Base-by-base conservation (phyloP, 148 eudicot genomes). In the Cornus suecica region DNA sequence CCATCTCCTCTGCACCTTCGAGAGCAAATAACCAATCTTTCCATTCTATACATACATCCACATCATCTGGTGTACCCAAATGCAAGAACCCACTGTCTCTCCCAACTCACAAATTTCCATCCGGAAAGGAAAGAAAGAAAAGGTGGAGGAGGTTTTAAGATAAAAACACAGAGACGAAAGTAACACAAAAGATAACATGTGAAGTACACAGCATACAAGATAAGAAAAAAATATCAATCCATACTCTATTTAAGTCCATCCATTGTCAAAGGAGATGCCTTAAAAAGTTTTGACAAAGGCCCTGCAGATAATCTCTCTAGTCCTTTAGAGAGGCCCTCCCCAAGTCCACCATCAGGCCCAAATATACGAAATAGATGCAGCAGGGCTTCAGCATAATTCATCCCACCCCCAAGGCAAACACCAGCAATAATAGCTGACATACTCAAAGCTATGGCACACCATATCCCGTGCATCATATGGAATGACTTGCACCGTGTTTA, bases 11-110 rank as follows among this genome's bases (percentile, higher is more conserved):
- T 68, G 86, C 91, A 76, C 99, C 97, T 84, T 95, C 97, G 66
- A 95, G 94, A 70, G 99, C 97, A 88, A 95, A 90, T 71, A 92
- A 69, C 99, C 99, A 95, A 77, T 95, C 87, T 78, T 86, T 86
- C 24, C 92, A 83, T 82, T 91, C 90, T 76, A 95, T 75, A 14
- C 86, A 87, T 74, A 95, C 79, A 74, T 92, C 94, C 77, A 92
- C 91, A 71, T 95, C 99, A 89, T 95, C 90, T 75, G 97, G 99
- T 34, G 80, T 77, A 69, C 97, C 94, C 81, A 95, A 76, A 78
- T 88, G 92, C 66, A 90, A 80, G 66, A 86, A 78, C 67, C 79
- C 74, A 75, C 37, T 79, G 66, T 85, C 90, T 68, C 74, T 74
- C 70, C 69, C 86, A 30, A 80, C 82, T 73, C 83, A 91, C 69